Conservation (phyloP, 169 alveolate genomes). For the Theileria parva region DNA sequence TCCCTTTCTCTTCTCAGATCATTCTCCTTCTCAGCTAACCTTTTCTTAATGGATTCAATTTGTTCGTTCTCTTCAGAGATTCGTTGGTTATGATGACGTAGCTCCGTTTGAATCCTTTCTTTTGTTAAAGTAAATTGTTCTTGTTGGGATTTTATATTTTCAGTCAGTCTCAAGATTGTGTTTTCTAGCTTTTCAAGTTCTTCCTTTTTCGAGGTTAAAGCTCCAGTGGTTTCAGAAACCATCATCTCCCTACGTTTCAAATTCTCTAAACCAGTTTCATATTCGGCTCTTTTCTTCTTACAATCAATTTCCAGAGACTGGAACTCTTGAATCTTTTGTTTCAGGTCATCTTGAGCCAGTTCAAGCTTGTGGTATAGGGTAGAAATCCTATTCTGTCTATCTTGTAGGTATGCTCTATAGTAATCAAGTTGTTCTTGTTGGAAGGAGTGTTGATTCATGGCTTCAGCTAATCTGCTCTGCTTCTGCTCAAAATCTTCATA, state of each 20-base stretch:
- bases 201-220: slow-evolving; percentile 45
- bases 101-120: slow-evolving; percentile 41
- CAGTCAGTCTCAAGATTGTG: slow-evolving; percentile 41
- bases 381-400: slow-evolving; percentile 48
- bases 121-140: slow-evolving; percentile 48
- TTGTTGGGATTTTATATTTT: slow-evolving; percentile 27
- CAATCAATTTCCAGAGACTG: slow-evolving; percentile 50
- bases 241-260: slow-evolving; percentile 40
- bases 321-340: slow-evolving; percentile 50
- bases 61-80: slow-evolving; percentile 41
- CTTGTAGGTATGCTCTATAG: slow-evolving; percentile 59
- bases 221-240: slow-evolving; percentile 45
- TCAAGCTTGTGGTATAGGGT: slow-evolving; percentile 48
- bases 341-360: slow-evolving; percentile 29
- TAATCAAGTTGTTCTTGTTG: slow-evolving; percentile 55
- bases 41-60: slow-evolving; percentile 35
- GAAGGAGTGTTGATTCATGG: slow-evolving; percentile 14
- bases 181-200: slow-evolving; percentile 56
- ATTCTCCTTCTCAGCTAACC: slow-evolving; percentile 45
- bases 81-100: slow-evolving; percentile 34
- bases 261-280: slow-evolving; percentile 46
- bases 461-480: slow-evolving; percentile 27
- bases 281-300: slow-evolving; percentile 40
- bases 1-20: slow-evolving; percentile 25
- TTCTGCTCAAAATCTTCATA: slow-evolving; percentile 32